phyloP scores from a whole-genome alignment of 352 stramenopile genomes.

The Albugo candida region DNA sequence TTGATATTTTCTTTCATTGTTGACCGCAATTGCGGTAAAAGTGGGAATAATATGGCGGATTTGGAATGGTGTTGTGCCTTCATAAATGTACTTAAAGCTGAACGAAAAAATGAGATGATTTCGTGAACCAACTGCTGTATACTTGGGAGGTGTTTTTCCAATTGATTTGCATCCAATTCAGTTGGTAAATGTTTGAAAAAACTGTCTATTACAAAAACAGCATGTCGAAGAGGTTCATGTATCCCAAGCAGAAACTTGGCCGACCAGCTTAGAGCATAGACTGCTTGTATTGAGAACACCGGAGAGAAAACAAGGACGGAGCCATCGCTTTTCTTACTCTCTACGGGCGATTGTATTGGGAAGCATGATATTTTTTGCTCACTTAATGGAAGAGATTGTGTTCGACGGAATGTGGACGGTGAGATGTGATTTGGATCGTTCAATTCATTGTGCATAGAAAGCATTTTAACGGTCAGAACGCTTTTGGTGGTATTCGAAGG shows the following conservation, averaged over 20 bases:
- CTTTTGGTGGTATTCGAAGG: no score
- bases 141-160: conserved; percentile 11
- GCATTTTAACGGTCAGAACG: no score
- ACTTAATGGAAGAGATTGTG: no score
- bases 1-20: conserved; percentile 38
- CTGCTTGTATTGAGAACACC: conserved; percentile 26
- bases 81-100: conserved; percentile 58
- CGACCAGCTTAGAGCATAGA: conserved; percentile 42
- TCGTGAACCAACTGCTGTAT: conserved; percentile 40
- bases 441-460: no score
- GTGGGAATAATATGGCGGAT: conserved; percentile 27
- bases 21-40: conserved; percentile 27
- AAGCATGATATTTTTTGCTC: no score
- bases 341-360: no score
- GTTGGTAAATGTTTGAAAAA: conserved; percentile 42
- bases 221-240: conserved; percentile 60
- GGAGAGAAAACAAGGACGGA: conserved; percentile 39
- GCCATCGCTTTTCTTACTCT: conserved; percentile 17
- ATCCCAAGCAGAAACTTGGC: conserved; percentile 46
- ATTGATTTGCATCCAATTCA: no score
- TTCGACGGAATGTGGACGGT: no score
- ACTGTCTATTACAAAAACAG: conserved; percentile 63
- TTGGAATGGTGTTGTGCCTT: conserved; percentile 48
- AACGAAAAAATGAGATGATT: conserved; percentile 66
- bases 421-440: no score